A percentile compares a stretch with the other conserved stretches of the same genome.
Conservation (phyloP, 2,329 filamentous ascomycete genomes). For the Thelonectria discophora region DNA sequence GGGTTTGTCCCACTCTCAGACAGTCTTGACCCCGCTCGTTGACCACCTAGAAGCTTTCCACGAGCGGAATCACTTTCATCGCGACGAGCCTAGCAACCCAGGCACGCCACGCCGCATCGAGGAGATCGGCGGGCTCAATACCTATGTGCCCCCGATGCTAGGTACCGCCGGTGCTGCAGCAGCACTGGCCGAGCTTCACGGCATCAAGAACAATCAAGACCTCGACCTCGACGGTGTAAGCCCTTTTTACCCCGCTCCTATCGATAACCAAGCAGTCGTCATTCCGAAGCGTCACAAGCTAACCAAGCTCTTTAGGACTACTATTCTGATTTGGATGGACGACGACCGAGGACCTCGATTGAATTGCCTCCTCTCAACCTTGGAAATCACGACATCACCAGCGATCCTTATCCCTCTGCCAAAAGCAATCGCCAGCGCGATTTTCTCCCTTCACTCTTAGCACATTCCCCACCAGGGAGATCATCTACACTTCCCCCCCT, state of each 20-base stretch:
- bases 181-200: slow-evolving; percentile 83
- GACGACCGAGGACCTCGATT: slow-evolving; percentile 72
- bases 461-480: slow-evolving; percentile 83
- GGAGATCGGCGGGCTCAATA: slow-evolving; percentile 65
- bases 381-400: slow-evolving; percentile 69
- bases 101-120: slow-evolving; percentile 75
- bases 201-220: slow-evolving; percentile 77
- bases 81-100: slow-evolving; percentile 72
- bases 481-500: slow-evolving; percentile 89
- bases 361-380: slow-evolving; percentile 76
- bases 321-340: slow-evolving; percentile 75
- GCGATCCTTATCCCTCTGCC: slow-evolving; percentile 74
- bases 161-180: slow-evolving; percentile 78
- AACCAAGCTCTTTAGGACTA: slow-evolving; percentile 60
- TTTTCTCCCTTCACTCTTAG: slow-evolving; percentile 82
- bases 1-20: slow-evolving; percentile 42
- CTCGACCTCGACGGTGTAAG: slow-evolving; percentile 82
- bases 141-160: slow-evolving; percentile 54
- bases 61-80: slow-evolving; percentile 67
- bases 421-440: slow-evolving; percentile 72
- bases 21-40: slow-evolving; percentile 31
- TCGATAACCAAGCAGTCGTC: slow-evolving; percentile 34
- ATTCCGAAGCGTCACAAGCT: slow-evolving; percentile 25
- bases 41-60: slow-evolving; percentile 43
- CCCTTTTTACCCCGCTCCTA: slow-evolving; percentile 44